Conservation (phyloP, 2,329 filamentous ascomycete species). For the Bipolaris victoriae region DNA sequence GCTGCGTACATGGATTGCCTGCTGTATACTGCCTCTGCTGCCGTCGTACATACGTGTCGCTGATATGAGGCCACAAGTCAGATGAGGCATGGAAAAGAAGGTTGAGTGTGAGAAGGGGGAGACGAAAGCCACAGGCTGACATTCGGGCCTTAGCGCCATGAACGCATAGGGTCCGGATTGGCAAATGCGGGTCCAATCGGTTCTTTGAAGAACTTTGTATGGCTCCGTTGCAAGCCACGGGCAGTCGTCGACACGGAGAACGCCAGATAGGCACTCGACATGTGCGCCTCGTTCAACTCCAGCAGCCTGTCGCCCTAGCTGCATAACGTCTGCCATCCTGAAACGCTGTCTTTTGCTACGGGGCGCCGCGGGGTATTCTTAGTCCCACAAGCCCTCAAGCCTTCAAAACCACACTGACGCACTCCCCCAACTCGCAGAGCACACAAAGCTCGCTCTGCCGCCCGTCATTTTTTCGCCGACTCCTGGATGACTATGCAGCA, state of each 20-base stretch:
- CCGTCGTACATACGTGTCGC: neutral
- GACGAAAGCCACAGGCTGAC: neutral
- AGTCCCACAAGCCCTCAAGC: slow-evolving; percentile 9
- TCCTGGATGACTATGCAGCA: slow-evolving; percentile 26
- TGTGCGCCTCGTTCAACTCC: slow-evolving; percentile 17
- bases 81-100: neutral
- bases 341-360: slow-evolving; percentile 25
- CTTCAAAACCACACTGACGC: slow-evolving; percentile 26
- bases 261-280: slow-evolving; percentile 9
- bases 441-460: slow-evolving; percentile 11
- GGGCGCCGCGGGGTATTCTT: slow-evolving; percentile 20
- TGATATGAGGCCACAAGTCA: neutral
- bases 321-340: slow-evolving; percentile 27
- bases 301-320: slow-evolving; percentile 21
- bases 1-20: neutral
- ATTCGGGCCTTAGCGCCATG: neutral
- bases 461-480: slow-evolving; percentile 5
- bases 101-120: neutral
- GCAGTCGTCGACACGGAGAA: slow-evolving; percentile 18
- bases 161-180: slow-evolving; percentile 16
- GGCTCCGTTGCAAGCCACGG: slow-evolving; percentile 12
- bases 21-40: neutral
- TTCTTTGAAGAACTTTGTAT: slow-evolving; percentile 15
- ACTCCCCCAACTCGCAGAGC: slow-evolving; percentile 9
- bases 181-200: slow-evolving; percentile 6